These are phyloP conservation scores for Neurospora sp. DNA, from an alignment of 495 filamentous ascomycete genomes.

Conservation along the genomic window DNA sequence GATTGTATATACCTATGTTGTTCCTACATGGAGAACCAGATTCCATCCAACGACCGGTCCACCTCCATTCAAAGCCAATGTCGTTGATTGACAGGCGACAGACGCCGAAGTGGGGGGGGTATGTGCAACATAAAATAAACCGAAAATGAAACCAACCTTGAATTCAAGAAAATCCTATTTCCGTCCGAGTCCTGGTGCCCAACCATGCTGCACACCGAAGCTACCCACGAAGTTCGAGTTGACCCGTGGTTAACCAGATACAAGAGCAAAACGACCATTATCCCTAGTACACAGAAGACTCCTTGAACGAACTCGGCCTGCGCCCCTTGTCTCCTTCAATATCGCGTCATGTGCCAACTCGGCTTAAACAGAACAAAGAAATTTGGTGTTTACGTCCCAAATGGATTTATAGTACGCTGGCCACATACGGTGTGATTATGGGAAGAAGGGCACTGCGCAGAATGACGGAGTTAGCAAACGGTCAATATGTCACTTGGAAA, in stretches of 20 bases:
- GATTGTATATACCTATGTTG: constrained; percentile 6
- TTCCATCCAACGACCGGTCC: constrained; percentile 5
- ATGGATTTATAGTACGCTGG: constrained; percentile 29
- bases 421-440: constrained; percentile 46
- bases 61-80: constrained; percentile 5
- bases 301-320: background rate
- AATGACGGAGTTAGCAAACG: constrained; percentile 1
- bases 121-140: constrained; percentile 13
- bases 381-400: background rate
- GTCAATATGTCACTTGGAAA: background rate
- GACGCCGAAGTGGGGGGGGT: constrained; percentile 12
- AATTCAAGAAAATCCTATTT: constrained; percentile 1
- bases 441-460: constrained; percentile 27
- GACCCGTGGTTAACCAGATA: background rate
- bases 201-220: background rate
- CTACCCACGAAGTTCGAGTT: background rate
- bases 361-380: background rate
- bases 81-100: constrained; percentile 4
- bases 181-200: background rate
- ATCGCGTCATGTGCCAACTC: background rate
- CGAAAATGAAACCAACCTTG: constrained; percentile 5
- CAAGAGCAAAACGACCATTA: background rate
- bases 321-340: background rate
- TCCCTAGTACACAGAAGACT: background rate
- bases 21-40: constrained; percentile 4